A percentile compares a stretch with the other conserved stretches of the same genome.
Conservation (phyloP, 441 rosid genomes). For the Adansonia rubrostipa region DNA sequence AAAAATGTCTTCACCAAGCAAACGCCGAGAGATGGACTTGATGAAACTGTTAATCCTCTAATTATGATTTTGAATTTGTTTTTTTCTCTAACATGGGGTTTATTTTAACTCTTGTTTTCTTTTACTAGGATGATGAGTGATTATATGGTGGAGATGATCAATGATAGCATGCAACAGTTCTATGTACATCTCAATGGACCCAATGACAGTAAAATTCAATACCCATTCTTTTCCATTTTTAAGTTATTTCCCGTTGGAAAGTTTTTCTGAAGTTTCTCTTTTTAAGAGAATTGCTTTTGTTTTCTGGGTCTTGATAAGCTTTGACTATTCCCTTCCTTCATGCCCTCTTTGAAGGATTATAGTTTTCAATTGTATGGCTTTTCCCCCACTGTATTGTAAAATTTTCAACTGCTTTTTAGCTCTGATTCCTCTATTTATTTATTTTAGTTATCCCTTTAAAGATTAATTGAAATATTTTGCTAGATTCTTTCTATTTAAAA, state of each 20-base stretch:
- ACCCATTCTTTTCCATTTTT: conserved; percentile 23
- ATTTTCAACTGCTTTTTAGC: background rate
- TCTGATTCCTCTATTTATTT: background rate
- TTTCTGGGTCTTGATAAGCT: conserved; percentile 22
- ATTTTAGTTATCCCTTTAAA: background rate
- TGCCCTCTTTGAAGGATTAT: background rate
- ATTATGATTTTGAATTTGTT: conserved; percentile 11
- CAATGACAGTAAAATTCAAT: conserved; percentile 50
- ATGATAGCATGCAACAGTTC: conserved; percentile 30
- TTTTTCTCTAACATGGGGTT: no score
- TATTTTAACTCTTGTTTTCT: background rate
- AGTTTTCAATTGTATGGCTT: background rate
- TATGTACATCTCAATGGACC: conserved; percentile 70
- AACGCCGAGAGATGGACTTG: no score
- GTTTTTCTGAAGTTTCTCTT: no score
- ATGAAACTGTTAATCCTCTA: background rate
- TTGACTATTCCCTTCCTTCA: background rate
- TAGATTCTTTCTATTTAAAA: background rate
- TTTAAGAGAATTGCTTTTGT: conserved; percentile 16
- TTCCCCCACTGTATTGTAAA: no score
- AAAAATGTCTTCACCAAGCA: conserved; percentile 67
- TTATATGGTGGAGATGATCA: conserved; percentile 71
- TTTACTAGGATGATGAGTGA: conserved; percentile 74
- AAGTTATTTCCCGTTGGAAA: background rate
- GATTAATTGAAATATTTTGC: background rate